Evolutionary conservation across 768 basidiomycete species (phyloP).

Genomic region (Kwoniella botswanensis): DNA sequence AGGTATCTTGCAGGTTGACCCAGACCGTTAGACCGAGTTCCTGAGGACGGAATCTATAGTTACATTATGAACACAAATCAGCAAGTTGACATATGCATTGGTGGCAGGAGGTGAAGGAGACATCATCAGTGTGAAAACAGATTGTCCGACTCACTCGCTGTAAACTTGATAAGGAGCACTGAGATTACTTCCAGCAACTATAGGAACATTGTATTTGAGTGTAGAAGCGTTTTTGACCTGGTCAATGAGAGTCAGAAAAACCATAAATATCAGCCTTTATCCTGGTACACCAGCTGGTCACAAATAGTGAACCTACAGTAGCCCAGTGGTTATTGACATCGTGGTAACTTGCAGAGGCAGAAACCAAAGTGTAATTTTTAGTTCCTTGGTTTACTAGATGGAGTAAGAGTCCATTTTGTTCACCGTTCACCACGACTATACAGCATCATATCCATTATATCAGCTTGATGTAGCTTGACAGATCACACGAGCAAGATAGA

Average conservation of each 20-base stretch:
- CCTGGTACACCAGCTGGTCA: neutral
- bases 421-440: slow-evolving; percentile 54
- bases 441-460: neutral
- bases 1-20: slow-evolving; percentile 52
- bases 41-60: slow-evolving; percentile 51
- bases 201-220: slow-evolving; percentile 52
- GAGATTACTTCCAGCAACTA: slow-evolving; percentile 55
- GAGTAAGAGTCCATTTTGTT: slow-evolving; percentile 47
- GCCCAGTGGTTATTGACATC: slow-evolving; percentile 53
- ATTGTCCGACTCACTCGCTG: slow-evolving; percentile 57
- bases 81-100: too few relatives aligned
- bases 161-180: slow-evolving; percentile 51
- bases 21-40: slow-evolving; percentile 56
- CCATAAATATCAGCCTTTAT: neutral
- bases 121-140: too few relatives aligned
- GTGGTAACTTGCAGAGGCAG: slow-evolving; percentile 54
- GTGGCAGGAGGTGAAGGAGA: too few relatives aligned
- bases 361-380: slow-evolving; percentile 55
- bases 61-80: too few relatives aligned
- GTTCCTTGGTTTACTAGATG: slow-evolving; percentile 48
- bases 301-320: slow-evolving; percentile 34
- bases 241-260: neutral
- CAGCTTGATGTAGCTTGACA: too few relatives aligned
- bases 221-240: slow-evolving; percentile 54
- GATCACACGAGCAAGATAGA: too few relatives aligned